These are phyloP conservation scores for Aspergillus panamensis DNA, from an alignment of 495 filamentous ascomycete genomes.

Conservation along the genomic window DNA sequence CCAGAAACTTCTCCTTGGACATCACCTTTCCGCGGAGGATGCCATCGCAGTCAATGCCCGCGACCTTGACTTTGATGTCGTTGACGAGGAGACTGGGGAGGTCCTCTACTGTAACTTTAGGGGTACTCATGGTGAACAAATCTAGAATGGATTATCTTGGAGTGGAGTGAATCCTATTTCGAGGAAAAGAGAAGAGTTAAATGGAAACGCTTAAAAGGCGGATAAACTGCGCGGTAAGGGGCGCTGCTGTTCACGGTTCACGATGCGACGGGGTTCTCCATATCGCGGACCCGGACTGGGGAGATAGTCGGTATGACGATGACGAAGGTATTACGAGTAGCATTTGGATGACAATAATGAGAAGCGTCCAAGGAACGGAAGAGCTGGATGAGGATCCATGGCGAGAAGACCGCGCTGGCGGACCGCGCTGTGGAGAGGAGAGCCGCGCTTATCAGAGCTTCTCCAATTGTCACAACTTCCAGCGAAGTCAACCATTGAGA, in stretches of 20 bases:
- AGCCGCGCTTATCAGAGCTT: constrained; percentile 47
- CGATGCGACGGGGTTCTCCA: neutral
- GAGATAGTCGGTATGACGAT: neutral
- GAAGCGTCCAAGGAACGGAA: neutral
- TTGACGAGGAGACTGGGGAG: constrained; percentile 57
- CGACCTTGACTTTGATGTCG: constrained; percentile 82
- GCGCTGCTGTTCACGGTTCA: neutral
- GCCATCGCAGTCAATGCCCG: constrained; percentile 83
- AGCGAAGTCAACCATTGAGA: too few relatives aligned
- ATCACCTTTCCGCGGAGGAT: constrained; percentile 85
- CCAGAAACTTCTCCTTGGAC: constrained; percentile 90
- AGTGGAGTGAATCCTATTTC: neutral
- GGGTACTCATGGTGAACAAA: constrained; percentile 13
- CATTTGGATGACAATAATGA: neutral
- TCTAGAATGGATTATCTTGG: neutral
- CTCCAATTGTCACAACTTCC: constrained; percentile 46
- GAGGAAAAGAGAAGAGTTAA: neutral
- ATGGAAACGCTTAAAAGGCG: constrained; percentile 1
- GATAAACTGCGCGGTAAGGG: neutral
- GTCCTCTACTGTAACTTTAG: constrained; percentile 25
- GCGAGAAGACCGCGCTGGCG: constrained; percentile 5
- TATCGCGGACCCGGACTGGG: neutral
- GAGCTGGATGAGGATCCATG: neutral
- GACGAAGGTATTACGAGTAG: neutral
- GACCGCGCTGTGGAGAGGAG: constrained; percentile 26